phyloP scores from a whole-genome alignment of 2,329 filamentous ascomycete species.

The Nemania abortiva region DNA sequence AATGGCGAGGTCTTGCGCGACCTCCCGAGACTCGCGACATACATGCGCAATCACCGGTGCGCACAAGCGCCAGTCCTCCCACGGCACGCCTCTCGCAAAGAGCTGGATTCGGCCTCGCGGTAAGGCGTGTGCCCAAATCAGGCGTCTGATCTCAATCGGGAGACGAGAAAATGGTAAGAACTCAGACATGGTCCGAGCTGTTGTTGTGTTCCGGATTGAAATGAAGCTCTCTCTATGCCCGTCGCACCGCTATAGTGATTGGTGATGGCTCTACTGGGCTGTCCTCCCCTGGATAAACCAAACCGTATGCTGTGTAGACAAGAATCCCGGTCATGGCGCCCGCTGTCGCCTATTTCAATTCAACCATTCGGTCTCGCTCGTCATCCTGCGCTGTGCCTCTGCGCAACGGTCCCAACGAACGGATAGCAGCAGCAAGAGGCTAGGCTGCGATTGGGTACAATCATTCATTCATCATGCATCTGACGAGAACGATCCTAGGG shows the following conservation, averaged over 20 bases:
- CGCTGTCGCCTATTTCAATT: constrained; percentile 17
- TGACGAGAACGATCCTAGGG: constrained; percentile 1
- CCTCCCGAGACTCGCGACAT: constrained; percentile 45
- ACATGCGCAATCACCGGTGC: constrained; percentile 45
- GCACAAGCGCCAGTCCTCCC: constrained; percentile 47
- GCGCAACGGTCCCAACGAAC: constrained; percentile 22
- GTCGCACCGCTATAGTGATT: constrained; percentile 13
- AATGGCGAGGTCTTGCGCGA: constrained; percentile 41
- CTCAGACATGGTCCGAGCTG: constrained; percentile 41
- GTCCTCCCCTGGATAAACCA: constrained; percentile 26
- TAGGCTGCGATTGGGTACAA: constrained; percentile 15
- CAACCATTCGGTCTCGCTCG: constrained; percentile 12
- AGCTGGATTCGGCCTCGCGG: constrained; percentile 48
- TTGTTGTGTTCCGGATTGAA: constrained; percentile 7
- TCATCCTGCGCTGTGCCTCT: constrained; percentile 23
- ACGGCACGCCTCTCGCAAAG: constrained; percentile 47
- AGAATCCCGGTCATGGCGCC: constrained; percentile 29
- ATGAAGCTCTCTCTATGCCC: constrained; percentile 12
- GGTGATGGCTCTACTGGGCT: constrained; percentile 13
- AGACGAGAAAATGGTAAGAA: constrained; percentile 46
- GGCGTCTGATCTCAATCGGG: constrained; percentile 47
- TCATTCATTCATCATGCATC: constrained; percentile 19
- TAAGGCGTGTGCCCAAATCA: constrained; percentile 46
- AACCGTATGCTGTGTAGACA: constrained; percentile 27
- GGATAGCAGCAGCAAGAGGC: constrained; percentile 14